Evolutionary conservation across 2,329 filamentous ascomycete species (phyloP), one percentile per base, ranked within the genome.

Genomic region (Daldinia sp.): DNA sequence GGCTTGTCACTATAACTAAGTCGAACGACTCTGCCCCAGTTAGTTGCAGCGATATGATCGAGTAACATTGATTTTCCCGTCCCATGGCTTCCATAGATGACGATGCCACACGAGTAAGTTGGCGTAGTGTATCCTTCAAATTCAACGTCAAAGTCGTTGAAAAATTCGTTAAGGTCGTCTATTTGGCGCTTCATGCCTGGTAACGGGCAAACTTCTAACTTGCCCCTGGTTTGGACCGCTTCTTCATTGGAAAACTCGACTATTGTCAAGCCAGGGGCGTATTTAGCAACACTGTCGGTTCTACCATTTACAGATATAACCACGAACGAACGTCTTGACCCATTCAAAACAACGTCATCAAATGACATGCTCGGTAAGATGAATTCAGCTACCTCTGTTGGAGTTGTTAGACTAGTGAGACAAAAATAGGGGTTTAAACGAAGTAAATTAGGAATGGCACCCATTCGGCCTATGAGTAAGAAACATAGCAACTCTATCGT

Each of bases 1-100:
- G 87, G 79, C 75, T 89, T 90, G 69, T 87, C 84, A 4, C 84
- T 81, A 6, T 82, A 81, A 61, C 86, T 83, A 60, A 94, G 82
- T 61, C 82, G 86, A 71, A 92, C 86, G 0, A 94, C 88, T 44
- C 87, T 88, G 23, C 88, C 88, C 92, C 93, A 97, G 65, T 85
- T 86, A 0, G 89, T 88, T 6, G 83, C 85, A 7, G 89, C 87
- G 20, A 98, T 84, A 35, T 88, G 87, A 15, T 90, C 79, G 1
- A 98, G 82, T 0, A 98, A 83, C 70, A 92, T 85, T 0, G 89
- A 91, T 81, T 98, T 98, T 26, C 95, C 95, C 0, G 93, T 97
- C 10, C 95, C 94, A 69, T 89, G 88, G 18, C 92, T 90, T 13
- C 95, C 95, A 77, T 97, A 90, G 4, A 98, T 83, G 26, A 96